Evolutionary conservation across 331 rosid genomes (phyloP).

Genomic region (Cydonia oblonga): DNA sequence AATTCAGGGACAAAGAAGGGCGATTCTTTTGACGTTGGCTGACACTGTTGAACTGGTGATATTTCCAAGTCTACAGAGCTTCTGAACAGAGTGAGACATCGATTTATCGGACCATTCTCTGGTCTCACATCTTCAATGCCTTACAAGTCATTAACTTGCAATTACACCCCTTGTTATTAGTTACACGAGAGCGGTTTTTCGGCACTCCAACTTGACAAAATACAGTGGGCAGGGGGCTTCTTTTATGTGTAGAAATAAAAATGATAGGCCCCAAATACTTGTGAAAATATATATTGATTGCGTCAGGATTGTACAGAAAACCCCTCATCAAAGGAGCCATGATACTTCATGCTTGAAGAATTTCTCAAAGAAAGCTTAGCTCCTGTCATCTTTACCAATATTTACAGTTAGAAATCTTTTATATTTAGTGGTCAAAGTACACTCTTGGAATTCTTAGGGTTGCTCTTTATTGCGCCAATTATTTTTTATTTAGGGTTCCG

Average conservation of each 20-base stretch:
- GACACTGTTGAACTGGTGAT: constrained; percentile 1
- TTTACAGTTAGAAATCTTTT: background rate
- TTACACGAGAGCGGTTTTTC: constrained; percentile 6
- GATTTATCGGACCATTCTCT: constrained; percentile 5
- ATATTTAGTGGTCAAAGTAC: background rate
- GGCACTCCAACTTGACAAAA: constrained; percentile 21
- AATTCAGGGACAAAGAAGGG: background rate
- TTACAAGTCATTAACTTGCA: background rate
- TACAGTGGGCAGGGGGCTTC: constrained; percentile 20
- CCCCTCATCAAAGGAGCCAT: constrained; percentile 6
- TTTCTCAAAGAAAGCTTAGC: constrained; percentile 10
- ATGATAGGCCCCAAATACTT: constrained; percentile 28
- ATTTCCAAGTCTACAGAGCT: background rate
- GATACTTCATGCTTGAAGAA: background rate
- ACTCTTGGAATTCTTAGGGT: background rate
- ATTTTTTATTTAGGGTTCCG: background rate
- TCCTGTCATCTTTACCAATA: background rate
- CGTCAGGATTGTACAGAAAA: constrained; percentile 47
- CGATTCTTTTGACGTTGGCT: background rate
- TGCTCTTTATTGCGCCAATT: background rate
- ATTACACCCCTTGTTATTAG: background rate
- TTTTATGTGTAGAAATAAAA: constrained; percentile 41
- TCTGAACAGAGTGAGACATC: constrained; percentile 12
- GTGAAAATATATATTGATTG: constrained; percentile 32
- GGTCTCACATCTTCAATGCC: constrained; percentile 2